These are phyloP conservation scores for Tuber umbilicatum DNA, from an alignment of 495 filamentous ascomycete species.

Conservation along the genomic window DNA sequence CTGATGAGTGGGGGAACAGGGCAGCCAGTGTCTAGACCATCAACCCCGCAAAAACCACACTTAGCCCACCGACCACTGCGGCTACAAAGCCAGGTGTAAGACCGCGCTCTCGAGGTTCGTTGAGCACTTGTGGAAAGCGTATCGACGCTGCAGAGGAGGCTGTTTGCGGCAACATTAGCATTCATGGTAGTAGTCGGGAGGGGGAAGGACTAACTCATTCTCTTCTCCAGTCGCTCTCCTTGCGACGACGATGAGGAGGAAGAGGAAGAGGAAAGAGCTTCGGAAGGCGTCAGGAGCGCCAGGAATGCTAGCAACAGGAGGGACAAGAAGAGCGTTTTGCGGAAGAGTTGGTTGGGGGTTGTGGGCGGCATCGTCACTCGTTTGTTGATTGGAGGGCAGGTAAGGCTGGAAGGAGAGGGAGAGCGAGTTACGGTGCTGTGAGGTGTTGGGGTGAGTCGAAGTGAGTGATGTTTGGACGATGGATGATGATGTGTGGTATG, in stretches of 20 bases:
- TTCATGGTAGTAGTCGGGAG: background rate
- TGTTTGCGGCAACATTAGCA: slow-evolving; percentile 6
- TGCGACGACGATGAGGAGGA: background rate
- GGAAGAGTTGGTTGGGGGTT: background rate
- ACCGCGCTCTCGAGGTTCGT: slow-evolving; percentile 29
- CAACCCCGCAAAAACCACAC: slow-evolving; percentile 32
- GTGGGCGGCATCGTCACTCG: background rate
- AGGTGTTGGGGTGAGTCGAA: background rate
- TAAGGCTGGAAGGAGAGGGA: background rate
- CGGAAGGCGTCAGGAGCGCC: background rate
- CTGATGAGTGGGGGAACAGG: background rate
- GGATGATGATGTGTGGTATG: background rate
- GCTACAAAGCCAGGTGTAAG: slow-evolving; percentile 31
- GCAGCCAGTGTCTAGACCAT: slow-evolving; percentile 21
- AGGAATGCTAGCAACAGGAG: background rate
- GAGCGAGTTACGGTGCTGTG: background rate
- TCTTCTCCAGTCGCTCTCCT: slow-evolving; percentile 8
- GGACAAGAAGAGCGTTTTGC: background rate
- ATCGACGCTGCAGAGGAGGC: slow-evolving; percentile 33
- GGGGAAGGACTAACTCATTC: slow-evolving; percentile 21
- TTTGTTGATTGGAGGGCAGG: background rate
- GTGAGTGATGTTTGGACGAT: background rate
- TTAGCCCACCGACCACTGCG: slow-evolving; percentile 29
- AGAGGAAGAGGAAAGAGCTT: background rate
- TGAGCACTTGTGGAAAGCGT: slow-evolving; percentile 27